phyloP scores from a whole-genome alignment of 805 yeast species.

The Ogataea paraovalis region DNA sequence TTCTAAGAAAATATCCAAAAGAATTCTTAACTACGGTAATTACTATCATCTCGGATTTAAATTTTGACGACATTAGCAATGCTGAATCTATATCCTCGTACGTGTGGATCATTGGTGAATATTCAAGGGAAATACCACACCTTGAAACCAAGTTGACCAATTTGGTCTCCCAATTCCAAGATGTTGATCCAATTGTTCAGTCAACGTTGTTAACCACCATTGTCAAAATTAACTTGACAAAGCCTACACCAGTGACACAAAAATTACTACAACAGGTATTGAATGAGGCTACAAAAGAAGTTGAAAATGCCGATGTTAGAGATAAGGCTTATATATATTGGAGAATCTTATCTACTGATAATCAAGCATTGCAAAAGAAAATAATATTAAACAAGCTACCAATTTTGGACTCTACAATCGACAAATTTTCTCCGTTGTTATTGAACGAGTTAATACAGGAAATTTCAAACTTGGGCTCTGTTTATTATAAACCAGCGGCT shows the following conservation, averaged over 20 bases:
- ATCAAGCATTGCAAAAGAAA: conserved; percentile 41
- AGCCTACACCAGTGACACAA: conserved; percentile 33
- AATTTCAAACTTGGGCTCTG: conserved; percentile 80
- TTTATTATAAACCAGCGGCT: conserved; percentile 78
- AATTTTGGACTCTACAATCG: conserved; percentile 66
- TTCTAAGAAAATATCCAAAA: conserved; percentile 63
- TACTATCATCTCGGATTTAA: conserved; percentile 47
- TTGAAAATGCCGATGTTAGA: conserved; percentile 73
- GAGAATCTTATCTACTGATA: conserved; percentile 59
- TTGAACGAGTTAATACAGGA: conserved; percentile 69
- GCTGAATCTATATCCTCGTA: conserved; percentile 54
- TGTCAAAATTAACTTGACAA: conserved; percentile 48
- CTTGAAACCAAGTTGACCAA: conserved; percentile 42
- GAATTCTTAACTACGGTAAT: conserved; percentile 47
- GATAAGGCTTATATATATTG: conserved; percentile 78
- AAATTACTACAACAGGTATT: conserved; percentile 52
- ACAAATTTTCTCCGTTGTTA: conserved; percentile 63
- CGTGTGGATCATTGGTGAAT: conserved; percentile 72
- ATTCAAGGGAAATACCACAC: conserved; percentile 55
- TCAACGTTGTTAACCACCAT: conserved; percentile 54
- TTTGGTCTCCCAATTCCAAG: conserved; percentile 50
- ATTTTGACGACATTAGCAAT: conserved; percentile 42
- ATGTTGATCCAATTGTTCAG: conserved; percentile 59
- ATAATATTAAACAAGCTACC: conserved; percentile 65
- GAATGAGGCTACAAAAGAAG: conserved; percentile 57